Percentiles rank a stretch among this genome's conserved stretches.
Conservation (phyloP, 345 rosid species). For the Ailanthus altissimus region DNA sequence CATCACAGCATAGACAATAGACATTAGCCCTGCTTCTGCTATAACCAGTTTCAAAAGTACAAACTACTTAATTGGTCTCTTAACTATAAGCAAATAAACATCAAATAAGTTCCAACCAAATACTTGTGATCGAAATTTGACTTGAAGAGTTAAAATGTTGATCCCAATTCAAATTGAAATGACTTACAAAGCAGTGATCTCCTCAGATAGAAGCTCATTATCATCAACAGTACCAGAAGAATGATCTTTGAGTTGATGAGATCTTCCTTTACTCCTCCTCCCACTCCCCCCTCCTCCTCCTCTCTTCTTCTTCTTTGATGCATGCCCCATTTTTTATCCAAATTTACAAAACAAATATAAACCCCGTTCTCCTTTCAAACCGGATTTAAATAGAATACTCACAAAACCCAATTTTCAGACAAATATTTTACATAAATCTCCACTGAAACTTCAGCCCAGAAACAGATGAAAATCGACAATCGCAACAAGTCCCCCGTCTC, state of each 20-base stretch:
- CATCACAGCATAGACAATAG: not conserved
- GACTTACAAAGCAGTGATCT: slow-evolving; percentile 92
- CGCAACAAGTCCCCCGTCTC: not conserved
- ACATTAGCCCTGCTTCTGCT: not conserved
- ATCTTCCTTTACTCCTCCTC: slow-evolving; percentile 66
- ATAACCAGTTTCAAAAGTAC: not conserved
- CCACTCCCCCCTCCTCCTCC: slow-evolving; percentile 60
- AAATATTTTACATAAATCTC: not conserved
- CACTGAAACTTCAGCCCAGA: not conserved
- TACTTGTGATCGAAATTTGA: not conserved
- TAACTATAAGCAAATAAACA: not conserved
- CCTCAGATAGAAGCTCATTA: slow-evolving; percentile 84
- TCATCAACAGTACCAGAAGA: slow-evolving; percentile 49
- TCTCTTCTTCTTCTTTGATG: slow-evolving; percentile 67
- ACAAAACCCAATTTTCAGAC: not conserved
- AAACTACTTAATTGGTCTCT: too few relatives aligned
- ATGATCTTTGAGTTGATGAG: slow-evolving; percentile 65
- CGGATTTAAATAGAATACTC: not conserved
- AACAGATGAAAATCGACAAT: slow-evolving; percentile 4
- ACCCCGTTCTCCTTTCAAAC: not conserved
- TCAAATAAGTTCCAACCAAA: not conserved
- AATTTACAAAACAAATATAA: not conserved
- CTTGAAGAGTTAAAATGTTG: not conserved
- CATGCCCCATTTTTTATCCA: slow-evolving; percentile 55
- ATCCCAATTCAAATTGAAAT: not conserved